Evolutionary conservation across 768 basidiomycete genomes (phyloP).

Genomic region (Podaxis rugospora): DNA sequence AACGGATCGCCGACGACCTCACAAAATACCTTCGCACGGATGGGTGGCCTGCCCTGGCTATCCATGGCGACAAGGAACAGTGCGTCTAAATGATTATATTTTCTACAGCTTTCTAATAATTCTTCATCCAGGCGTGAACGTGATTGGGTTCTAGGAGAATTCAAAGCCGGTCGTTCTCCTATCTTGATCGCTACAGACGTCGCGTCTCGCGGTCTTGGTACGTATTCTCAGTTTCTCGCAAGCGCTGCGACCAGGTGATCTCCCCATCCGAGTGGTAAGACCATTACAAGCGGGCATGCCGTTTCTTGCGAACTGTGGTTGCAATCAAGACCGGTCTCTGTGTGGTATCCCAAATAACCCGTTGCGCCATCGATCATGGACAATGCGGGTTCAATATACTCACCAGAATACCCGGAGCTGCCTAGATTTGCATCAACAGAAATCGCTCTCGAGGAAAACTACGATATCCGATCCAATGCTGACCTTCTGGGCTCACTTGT

Average conservation of each 20-base stretch:
- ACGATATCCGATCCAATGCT: conserved; percentile 1
- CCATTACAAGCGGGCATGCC: conserved; percentile 10
- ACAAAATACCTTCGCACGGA: conserved; percentile 97
- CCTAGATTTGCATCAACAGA: not conserved
- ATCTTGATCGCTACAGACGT: conserved; percentile 99
- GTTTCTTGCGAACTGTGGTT: conserved; percentile 9
- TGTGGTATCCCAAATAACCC: conserved; percentile 4
- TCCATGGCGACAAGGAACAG: conserved; percentile 99
- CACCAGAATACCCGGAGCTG: conserved; percentile 6
- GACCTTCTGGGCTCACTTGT: conserved; percentile 8
- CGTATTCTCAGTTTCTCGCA: conserved; percentile 47
- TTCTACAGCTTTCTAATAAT: conserved; percentile 1
- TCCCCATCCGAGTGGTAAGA: conserved; percentile 16
- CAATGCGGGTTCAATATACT: conserved; percentile 3
- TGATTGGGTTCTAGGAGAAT: conserved; percentile 98
- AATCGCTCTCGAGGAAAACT: conserved; percentile 7
- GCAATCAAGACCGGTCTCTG: conserved; percentile 8
- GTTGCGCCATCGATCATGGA: conserved; percentile 1
- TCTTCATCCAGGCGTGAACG: conserved; percentile 72
- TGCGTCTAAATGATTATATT: conserved; percentile 33
- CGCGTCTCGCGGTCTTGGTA: conserved; percentile 99
- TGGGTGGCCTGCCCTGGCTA: conserved; percentile 99
- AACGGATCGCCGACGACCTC: conserved; percentile 96
- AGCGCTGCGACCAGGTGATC: conserved; percentile 39
- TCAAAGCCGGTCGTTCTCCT: conserved; percentile 95